Conservation (phyloP, 202 grass and related monocot species). For the Dendrocalamus latiflorus region DNA sequence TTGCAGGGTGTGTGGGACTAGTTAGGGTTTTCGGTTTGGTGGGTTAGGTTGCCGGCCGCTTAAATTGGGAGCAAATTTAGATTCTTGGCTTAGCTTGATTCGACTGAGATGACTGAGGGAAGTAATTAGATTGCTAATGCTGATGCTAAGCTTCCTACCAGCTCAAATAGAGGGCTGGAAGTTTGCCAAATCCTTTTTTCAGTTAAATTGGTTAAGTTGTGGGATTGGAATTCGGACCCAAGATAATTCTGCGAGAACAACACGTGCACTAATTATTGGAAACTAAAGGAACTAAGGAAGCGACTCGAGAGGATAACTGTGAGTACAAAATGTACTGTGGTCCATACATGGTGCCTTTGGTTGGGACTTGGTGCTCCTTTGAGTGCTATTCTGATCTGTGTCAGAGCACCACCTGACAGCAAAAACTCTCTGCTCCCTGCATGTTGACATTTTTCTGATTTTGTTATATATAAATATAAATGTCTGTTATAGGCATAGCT, state of each 20-base stretch:
- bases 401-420: slow-evolving; percentile 2
- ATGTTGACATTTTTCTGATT: background rate
- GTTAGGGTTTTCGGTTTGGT: slow-evolving; percentile 9
- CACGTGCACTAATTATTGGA: background rate
- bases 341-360: background rate
- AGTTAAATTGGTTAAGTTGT: background rate
- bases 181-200: background rate
- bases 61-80: background rate
- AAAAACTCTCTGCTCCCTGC: background rate
- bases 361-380: background rate
- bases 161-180: background rate
- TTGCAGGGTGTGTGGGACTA: background rate
- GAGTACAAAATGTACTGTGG: slow-evolving; percentile 11
- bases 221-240: background rate
- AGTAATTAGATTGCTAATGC: background rate
- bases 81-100: background rate
- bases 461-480: background rate
- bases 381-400: slow-evolving; percentile 1
- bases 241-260: background rate
- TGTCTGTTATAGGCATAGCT: background rate
- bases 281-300: background rate
- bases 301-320: background rate
- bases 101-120: background rate
- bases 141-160: background rate
- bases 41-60: background rate